Base-by-base conservation (phyloP, 1,284 basidiomycete species). In the Cryptococcus amylolentus region DNA sequence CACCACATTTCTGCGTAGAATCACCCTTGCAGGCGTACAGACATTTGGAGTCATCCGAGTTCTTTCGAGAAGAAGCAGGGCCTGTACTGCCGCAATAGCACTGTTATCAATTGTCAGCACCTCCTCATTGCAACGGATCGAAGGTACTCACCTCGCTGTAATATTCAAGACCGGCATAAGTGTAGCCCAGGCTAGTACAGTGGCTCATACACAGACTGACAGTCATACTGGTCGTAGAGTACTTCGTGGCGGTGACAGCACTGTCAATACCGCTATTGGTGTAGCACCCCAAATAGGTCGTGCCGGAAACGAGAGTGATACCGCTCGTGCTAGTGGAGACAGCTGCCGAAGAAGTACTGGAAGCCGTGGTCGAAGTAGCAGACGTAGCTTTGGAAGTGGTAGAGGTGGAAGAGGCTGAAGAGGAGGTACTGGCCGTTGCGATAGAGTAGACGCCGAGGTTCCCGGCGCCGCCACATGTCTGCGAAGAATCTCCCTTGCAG, bases 391-490 rank as follows among this genome's bases (percentile, higher is more conserved):
- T 27, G 14, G 23, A 44, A 31, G 18, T 46, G 13, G 46, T 57
- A 5, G 49, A 48, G 14, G 54, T 57, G 38, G 62, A 55, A 8
- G 54, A 23, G 27, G 43, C 47, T 16, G 54, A 52, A 18, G 52
- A 47, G 40, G 55, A 51, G 20, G 35, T 27, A 23, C 39, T 39
- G 26, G 44, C 42, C 41, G 28, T 46, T 35, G 39, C 44, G 23
- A 61, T 39, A 44, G 51, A 43, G 52, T 66, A 74, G 37, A 71
- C 51, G 28, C 64, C 61, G 49, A 75, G 53, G 6, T 61, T 50
- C 44, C 52, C 58, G 39, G 47, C 42, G 16, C 59, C 65, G 27
- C 65, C 68, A 28, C 63, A 66, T n/a, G 37, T 53, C 26, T 40
- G 23, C 16, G 31, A 49, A 28, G 23, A 47, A 41, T 65, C 59